These are phyloP conservation scores for Sporobolomyces pararoseus DNA, from an alignment of 768 basidiomycete genomes.

Conservation along the genomic window DNA sequence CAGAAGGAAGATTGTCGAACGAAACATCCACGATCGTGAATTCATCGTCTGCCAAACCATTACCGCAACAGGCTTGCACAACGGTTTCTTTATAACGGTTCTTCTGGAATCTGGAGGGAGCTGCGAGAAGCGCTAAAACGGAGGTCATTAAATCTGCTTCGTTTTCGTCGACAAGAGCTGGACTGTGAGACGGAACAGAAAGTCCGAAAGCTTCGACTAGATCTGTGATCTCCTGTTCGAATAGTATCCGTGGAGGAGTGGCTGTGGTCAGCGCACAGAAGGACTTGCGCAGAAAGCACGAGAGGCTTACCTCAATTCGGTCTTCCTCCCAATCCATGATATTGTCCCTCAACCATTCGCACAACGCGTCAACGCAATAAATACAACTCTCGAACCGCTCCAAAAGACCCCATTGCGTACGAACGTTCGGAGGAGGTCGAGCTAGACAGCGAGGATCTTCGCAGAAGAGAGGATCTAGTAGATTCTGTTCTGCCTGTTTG, in stretches of 20 bases:
- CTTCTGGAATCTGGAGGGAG: not conserved
- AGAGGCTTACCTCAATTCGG: too few relatives aligned
- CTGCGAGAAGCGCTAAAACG: not conserved
- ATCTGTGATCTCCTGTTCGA: too few relatives aligned
- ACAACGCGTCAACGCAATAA: too few relatives aligned
- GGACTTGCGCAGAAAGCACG: too few relatives aligned
- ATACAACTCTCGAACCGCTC: too few relatives aligned
- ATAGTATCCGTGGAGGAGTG: too few relatives aligned
- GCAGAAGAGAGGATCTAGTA: not conserved
- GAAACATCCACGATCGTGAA: not conserved
- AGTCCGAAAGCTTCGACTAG: too few relatives aligned
- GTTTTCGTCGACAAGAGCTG: not conserved
- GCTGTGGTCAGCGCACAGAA: too few relatives aligned
- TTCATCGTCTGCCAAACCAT: not conserved
- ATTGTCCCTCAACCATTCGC: too few relatives aligned
- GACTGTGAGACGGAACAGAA: not conserved
- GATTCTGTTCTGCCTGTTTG: not conserved
- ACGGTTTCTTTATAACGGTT: not conserved
- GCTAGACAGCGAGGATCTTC: not conserved
- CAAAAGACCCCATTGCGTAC: not conserved
- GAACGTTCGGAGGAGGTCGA: not conserved
- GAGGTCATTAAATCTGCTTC: not conserved
- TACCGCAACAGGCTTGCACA: not conserved
- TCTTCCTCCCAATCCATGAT: too few relatives aligned
- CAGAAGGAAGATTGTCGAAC: not conserved